These are phyloP conservation scores for Sedum album DNA, from an alignment of 164 flowering plant species.

Conservation along the genomic window DNA sequence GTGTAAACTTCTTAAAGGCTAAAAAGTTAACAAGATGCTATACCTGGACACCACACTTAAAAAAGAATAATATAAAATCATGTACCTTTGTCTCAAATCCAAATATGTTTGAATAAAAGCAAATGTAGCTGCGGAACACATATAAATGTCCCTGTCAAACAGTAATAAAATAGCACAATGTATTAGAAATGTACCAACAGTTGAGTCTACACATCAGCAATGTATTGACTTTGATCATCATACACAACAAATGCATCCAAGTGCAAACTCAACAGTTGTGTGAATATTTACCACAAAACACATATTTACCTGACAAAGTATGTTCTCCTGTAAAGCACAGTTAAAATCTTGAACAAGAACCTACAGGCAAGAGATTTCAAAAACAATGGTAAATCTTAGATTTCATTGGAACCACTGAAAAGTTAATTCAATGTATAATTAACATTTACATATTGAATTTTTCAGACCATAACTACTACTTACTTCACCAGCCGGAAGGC, in stretches of 20 bases:
- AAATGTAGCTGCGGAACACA: conserved; percentile 61
- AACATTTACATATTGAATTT: not conserved
- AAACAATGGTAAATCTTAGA: not conserved
- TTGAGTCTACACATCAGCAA: not conserved
- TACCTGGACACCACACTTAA: not conserved
- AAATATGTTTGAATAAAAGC: conserved; percentile 95
- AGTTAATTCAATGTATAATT: not conserved
- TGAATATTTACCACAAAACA: not conserved
- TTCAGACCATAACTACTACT: conserved; percentile 18
- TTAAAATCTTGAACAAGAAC: conserved; percentile 87
- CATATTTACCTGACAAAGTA: conserved; percentile 75
- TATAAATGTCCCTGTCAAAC: conserved; percentile 90
- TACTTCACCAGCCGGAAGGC: conserved; percentile 84
- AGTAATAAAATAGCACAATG: not conserved
- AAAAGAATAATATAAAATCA: not conserved
- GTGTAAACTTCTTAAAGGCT: not conserved
- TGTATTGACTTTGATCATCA: not conserved
- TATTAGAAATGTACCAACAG: not conserved
- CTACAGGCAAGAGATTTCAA: conserved; percentile 22
- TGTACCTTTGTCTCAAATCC: conserved; percentile 96
- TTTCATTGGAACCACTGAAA: too few species aligned
- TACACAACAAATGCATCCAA: not conserved
- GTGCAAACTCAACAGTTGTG: not conserved
- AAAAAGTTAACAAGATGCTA: not conserved
- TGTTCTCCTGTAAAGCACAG: conserved; percentile 88